A percentile compares a stretch with the other conserved stretches of the same genome.
Evolutionary conservation across 495 filamentous ascomycete species (phyloP).

Genomic region (Aspergillus asperescens): DNA sequence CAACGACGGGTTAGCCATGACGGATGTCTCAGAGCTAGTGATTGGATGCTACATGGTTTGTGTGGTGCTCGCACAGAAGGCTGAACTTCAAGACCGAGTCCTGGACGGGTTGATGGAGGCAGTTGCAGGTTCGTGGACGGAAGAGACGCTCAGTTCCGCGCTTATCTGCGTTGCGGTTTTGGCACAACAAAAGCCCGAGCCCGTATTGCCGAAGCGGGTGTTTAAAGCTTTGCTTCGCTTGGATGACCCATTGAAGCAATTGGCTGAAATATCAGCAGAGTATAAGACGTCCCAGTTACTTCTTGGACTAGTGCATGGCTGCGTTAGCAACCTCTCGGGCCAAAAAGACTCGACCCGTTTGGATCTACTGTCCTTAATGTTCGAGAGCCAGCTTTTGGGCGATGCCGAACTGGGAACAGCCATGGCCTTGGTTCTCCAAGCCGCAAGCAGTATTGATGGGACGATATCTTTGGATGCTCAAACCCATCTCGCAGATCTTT

Average conservation of each 20-base stretch:
- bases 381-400: slow-evolving; percentile 56
- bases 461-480: slow-evolving; percentile 45
- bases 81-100: slow-evolving; percentile 64
- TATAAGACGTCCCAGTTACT: slow-evolving; percentile 68
- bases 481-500: slow-evolving; percentile 55
- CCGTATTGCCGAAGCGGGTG: slow-evolving; percentile 56
- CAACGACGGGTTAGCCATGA: slow-evolving; percentile 67
- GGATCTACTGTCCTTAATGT: slow-evolving; percentile 51
- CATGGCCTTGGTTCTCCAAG: slow-evolving; percentile 56
- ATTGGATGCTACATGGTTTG: slow-evolving; percentile 87
- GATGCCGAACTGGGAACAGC: slow-evolving; percentile 56
- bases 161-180: slow-evolving; percentile 75
- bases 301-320: slow-evolving; percentile 63
- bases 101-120: slow-evolving; percentile 81
- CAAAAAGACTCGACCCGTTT: slow-evolving; percentile 54
- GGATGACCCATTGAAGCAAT: slow-evolving; percentile 49
- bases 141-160: slow-evolving; percentile 64
- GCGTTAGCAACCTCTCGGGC: slow-evolving; percentile 58
- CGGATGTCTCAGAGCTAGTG: slow-evolving; percentile 66
- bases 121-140: slow-evolving; percentile 66
- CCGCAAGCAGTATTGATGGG: slow-evolving; percentile 32
- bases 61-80: slow-evolving; percentile 76
- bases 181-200: slow-evolving; percentile 63
- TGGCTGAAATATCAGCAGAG: slow-evolving; percentile 57
- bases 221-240: slow-evolving; percentile 64